These are phyloP conservation scores for Hibiscus trionum DNA, from an alignment of 345 rosid species.

Conservation along the genomic window DNA sequence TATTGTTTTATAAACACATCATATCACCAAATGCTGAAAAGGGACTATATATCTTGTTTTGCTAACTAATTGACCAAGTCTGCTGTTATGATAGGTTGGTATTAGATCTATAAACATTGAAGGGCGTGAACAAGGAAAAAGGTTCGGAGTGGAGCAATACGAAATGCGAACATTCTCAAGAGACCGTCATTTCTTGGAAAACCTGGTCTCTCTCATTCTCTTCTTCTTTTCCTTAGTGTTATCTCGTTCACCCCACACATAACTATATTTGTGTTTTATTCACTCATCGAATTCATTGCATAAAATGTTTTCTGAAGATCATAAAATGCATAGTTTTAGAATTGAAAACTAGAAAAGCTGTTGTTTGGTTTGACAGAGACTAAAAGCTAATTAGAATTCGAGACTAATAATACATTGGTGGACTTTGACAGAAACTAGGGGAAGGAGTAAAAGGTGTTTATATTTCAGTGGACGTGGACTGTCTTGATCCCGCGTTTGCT, in stretches of 20 bases:
- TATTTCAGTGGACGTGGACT: constrained; percentile 81
- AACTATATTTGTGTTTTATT: background rate
- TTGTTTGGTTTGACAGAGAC: background rate
- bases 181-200: constrained; percentile 68
- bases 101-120: constrained; percentile 80
- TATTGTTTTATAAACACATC: background rate
- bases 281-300: background rate
- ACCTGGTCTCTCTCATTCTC: constrained; percentile 54
- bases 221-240: background rate
- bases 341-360: background rate
- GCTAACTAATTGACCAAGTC: background rate
- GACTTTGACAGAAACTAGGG: constrained; percentile 72
- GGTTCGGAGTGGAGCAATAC: constrained; percentile 88
- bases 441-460: constrained; percentile 95
- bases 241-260: background rate
- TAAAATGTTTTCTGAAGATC: background rate
- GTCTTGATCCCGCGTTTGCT: constrained; percentile 97
- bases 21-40: background rate
- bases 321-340: background rate
- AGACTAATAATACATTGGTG: background rate
- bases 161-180: constrained; percentile 90
- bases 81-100: constrained; percentile 59
- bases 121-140: constrained; percentile 90
- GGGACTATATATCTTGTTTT: constrained; percentile 1
- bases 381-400: background rate